phyloP scores from a whole-genome alignment of 208 protist species.

The Leishmania tarentolae region DNA sequence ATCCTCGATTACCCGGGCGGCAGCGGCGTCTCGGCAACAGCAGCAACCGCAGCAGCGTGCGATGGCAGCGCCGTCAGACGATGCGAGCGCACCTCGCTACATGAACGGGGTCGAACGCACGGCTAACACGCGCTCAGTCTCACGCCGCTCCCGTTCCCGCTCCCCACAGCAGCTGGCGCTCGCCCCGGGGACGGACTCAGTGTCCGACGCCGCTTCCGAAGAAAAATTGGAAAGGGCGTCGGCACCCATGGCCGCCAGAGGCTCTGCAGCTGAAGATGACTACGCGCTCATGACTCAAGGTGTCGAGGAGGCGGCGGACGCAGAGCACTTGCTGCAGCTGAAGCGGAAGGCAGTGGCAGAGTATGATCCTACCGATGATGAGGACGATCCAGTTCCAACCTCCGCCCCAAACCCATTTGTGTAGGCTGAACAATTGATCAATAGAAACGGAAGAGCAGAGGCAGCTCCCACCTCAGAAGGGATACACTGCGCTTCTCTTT shows the following conservation, averaged over 20 bases:
- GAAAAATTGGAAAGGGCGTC: background rate
- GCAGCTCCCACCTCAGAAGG: background rate
- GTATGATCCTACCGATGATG: conserved; percentile 2
- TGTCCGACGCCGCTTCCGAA: background rate
- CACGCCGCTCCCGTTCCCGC: conserved; percentile 47
- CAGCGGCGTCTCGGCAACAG: background rate
- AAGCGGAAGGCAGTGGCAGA: background rate
- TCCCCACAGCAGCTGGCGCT: conserved; percentile 29
- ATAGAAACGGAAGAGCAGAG: background rate
- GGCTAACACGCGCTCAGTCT: conserved; percentile 41
- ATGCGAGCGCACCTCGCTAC: background rate
- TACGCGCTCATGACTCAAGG: background rate
- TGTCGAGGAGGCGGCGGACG: background rate
- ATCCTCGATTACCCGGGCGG: conserved; percentile 9
- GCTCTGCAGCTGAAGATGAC: background rate
- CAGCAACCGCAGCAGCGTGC: conserved; percentile 4
- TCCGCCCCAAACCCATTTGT: conserved; percentile 40
- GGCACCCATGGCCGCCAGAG: background rate
- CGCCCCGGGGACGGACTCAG: background rate
- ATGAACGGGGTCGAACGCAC: conserved; percentile 20
- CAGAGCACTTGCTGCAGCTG: background rate
- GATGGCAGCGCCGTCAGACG: conserved; percentile 1
- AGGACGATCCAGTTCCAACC: conserved; percentile 29
- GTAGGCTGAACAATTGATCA: background rate
- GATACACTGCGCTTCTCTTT: background rate